Percentiles rank a stretch among this genome's conserved stretches.
Evolutionary conservation across 495 filamentous ascomycete species (phyloP).

Genomic region (Annulohypoxylon maeteangense): DNA sequence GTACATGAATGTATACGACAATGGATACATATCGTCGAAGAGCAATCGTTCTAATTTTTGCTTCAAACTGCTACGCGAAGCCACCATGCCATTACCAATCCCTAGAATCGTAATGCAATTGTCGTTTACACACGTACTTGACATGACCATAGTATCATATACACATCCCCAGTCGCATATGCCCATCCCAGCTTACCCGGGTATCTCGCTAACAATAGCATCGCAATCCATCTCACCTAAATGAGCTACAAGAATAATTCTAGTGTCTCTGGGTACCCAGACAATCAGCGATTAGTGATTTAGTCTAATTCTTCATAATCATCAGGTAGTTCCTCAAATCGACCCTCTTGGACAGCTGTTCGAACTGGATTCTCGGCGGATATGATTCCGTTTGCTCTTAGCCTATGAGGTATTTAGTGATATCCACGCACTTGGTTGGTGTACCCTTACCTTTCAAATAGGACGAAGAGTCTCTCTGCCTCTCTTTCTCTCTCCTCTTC

Average conservation of each 20-base stretch:
- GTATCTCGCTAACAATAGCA: neutral
- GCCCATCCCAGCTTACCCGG: neutral
- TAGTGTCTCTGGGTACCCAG: neutral
- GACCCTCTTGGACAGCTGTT: conserved; percentile 77
- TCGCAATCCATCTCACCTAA: neutral
- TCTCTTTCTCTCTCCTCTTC: conserved; percentile 92
- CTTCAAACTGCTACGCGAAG: neutral
- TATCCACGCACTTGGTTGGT: neutral
- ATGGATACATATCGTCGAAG: neutral
- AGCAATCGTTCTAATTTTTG: neutral
- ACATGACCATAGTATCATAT: neutral
- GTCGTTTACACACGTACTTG: neutral
- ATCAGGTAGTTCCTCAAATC: conserved; percentile 76
- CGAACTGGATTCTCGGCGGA: conserved; percentile 86
- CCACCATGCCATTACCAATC: neutral
- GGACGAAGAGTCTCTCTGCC: conserved; percentile 90
- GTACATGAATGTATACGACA: neutral
- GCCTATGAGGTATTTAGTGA: conserved; percentile 56
- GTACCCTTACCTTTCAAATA: conserved; percentile 83
- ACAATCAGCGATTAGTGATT: neutral
- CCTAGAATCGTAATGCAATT: neutral
- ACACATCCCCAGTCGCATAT: neutral
- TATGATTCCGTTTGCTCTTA: conserved; percentile 85
- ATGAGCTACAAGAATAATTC: neutral
- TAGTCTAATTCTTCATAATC: conserved; percentile 55